phyloP scores from a whole-genome alignment of 306 rosid genomes.

The Cyamopsis tetragonoloba region DNA sequence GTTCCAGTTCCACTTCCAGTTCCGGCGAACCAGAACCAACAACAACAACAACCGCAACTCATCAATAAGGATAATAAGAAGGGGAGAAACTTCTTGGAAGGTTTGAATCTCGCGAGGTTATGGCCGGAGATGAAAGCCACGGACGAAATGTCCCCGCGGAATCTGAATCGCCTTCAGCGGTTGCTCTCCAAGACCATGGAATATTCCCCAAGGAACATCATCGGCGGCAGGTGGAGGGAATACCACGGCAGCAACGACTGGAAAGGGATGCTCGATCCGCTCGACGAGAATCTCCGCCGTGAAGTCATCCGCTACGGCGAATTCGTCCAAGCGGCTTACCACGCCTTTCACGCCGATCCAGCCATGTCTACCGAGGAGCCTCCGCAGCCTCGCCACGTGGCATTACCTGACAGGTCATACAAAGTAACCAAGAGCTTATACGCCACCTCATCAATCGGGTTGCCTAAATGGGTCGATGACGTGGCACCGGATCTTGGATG shows the following conservation, averaged over 20 bases:
- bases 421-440: slow-evolving; percentile 77
- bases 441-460: slow-evolving; percentile 75
- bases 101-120: slow-evolving; percentile 45
- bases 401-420: slow-evolving; percentile 53
- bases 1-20: background rate
- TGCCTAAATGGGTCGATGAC: slow-evolving; percentile 77
- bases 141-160: slow-evolving; percentile 85
- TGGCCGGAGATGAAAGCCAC: slow-evolving; percentile 65
- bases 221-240: slow-evolving; percentile 65
- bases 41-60: background rate
- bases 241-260: slow-evolving; percentile 78
- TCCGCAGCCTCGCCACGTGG: slow-evolving; percentile 44
- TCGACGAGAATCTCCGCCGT: slow-evolving; percentile 90
- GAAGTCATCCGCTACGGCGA: slow-evolving; percentile 88
- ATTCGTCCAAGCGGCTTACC: slow-evolving; percentile 82
- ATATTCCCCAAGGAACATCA: slow-evolving; percentile 67
- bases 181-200: slow-evolving; percentile 63
- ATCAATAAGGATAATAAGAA: slow-evolving; percentile 20
- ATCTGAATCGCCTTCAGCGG: slow-evolving; percentile 56
- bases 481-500: slow-evolving; percentile 88
- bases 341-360: slow-evolving; percentile 64
- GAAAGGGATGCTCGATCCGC: slow-evolving; percentile 81
- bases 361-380: slow-evolving; percentile 58
- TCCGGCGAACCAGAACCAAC: background rate
- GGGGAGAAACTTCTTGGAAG: slow-evolving; percentile 44